Conservation (phyloP, 2,329 filamentous ascomycete genomes). For the Fusarium multiceps region DNA sequence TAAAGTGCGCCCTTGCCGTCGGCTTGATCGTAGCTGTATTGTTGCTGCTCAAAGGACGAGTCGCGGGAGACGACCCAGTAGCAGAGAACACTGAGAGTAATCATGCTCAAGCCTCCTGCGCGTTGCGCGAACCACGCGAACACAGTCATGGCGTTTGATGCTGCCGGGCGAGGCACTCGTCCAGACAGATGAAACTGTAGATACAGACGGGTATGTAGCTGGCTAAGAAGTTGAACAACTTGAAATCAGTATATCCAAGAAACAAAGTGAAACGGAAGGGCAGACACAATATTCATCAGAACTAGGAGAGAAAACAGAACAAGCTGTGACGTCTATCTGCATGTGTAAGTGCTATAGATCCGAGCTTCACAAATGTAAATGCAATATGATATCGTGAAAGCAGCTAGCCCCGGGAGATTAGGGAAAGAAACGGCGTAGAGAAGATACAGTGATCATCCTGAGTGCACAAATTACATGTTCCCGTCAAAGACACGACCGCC, state of each 20-base stretch:
- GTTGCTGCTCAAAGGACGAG: slow-evolving; percentile 56
- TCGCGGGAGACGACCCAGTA: slow-evolving; percentile 68
- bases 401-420: neutral
- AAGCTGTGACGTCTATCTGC: neutral
- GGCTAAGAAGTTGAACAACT: neutral
- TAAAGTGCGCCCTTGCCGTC: slow-evolving; percentile 50
- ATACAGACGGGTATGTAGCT: neutral
- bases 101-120: slow-evolving; percentile 66
- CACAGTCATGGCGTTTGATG: slow-evolving; percentile 58
- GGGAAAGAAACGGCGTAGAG: neutral
- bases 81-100: slow-evolving; percentile 60
- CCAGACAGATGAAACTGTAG: neutral
- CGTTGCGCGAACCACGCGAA: slow-evolving; percentile 66
- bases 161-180: neutral
- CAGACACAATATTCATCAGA: neutral
- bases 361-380: slow-evolving; percentile 4
- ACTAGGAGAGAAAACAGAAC: neutral
- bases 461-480: slow-evolving; percentile 6
- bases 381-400: neutral
- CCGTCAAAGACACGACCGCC: slow-evolving; percentile 1
- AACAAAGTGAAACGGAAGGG: neutral
- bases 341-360: slow-evolving; percentile 1
- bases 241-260: slow-evolving; percentile 1
- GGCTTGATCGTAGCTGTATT: slow-evolving; percentile 57
- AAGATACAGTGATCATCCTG: neutral